Evolutionary conservation across 1,284 basidiomycete species (phyloP).

Genomic region (Cutaneotrichosporon sp.): DNA sequence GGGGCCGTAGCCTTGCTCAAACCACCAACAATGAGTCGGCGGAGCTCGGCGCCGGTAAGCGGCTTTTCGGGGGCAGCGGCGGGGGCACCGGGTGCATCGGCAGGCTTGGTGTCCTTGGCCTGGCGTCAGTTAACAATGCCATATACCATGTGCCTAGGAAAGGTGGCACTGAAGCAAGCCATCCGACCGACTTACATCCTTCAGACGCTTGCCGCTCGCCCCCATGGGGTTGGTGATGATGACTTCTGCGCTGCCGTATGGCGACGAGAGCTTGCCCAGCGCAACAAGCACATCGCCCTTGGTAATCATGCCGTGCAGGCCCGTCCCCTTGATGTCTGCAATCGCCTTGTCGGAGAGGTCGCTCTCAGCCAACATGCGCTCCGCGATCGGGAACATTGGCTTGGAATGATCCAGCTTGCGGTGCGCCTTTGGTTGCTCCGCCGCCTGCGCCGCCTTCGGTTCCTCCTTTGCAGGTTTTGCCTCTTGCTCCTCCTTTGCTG

Average conservation of each 20-base stretch:
- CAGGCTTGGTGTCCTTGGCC: conserved; percentile 18
- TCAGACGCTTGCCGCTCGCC: conserved; percentile 36
- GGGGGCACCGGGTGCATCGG: background rate
- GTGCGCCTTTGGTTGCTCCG: conserved; percentile 18
- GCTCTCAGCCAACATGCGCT: conserved; percentile 44
- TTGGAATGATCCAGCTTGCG: conserved; percentile 36
- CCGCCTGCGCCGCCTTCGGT: conserved; percentile 7
- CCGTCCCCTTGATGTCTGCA: conserved; percentile 58
- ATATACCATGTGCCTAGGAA: background rate
- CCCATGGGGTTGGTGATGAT: conserved; percentile 52
- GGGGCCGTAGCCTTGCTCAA: conserved; percentile 59
- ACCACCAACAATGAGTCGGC: conserved; percentile 65
- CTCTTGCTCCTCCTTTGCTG: conserved; percentile 9
- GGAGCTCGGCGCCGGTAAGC: conserved; percentile 65
- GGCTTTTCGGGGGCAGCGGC: conserved; percentile 44
- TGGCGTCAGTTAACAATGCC: conserved; percentile 8
- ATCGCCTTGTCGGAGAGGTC: conserved; percentile 47
- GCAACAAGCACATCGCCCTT: conserved; percentile 81
- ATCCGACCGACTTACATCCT: background rate
- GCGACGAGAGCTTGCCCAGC: conserved; percentile 60
- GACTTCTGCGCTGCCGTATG: conserved; percentile 70
- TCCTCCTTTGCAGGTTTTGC: background rate
- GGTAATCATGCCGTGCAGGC: conserved; percentile 80
- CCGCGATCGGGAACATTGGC: conserved; percentile 44
- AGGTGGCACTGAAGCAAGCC: background rate